Conservation (phyloP, 2,329 filamentous ascomycete species). For the Xylariales sp. region DNA sequence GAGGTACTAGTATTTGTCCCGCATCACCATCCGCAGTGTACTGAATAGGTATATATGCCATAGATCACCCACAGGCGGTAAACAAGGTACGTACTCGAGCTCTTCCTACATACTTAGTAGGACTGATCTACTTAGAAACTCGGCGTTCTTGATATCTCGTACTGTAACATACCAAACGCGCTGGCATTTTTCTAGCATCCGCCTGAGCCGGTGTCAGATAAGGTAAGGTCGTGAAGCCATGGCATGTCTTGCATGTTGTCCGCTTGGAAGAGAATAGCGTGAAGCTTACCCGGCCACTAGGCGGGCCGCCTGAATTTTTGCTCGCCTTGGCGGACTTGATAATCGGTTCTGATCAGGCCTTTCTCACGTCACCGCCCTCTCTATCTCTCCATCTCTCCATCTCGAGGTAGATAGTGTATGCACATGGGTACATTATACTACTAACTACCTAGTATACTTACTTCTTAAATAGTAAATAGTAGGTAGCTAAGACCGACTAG, state of each 20-base stretch:
- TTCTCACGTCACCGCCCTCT: constrained; percentile 30
- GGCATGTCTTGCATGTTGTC: constrained; percentile 35
- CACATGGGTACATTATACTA: too few relatives aligned
- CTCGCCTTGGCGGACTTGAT: constrained; percentile 30
- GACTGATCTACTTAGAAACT: neutral
- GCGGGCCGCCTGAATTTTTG: constrained; percentile 22
- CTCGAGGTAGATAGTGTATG: too few relatives aligned
- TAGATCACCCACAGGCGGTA: too few relatives aligned
- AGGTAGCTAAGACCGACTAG: too few relatives aligned
- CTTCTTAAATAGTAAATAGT: neutral
- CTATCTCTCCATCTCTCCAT: constrained; percentile 4
- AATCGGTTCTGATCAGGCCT: constrained; percentile 13
- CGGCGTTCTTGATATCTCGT: constrained; percentile 6
- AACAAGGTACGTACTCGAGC: neutral
- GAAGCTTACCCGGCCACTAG: constrained; percentile 23
- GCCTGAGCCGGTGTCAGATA: constrained; percentile 33
- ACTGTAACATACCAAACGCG: constrained; percentile 21
- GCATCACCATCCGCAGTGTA: neutral
- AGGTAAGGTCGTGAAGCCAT: constrained; percentile 33
- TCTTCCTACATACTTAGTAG: too few relatives aligned
- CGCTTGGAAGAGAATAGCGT: constrained; percentile 29
- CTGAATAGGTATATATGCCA: neutral
- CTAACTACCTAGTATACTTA: neutral
- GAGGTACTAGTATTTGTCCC: neutral
- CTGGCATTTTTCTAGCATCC: constrained; percentile 20